Evolutionary conservation across 306 rosid species (phyloP).

Genomic region (Rosa persica): DNA sequence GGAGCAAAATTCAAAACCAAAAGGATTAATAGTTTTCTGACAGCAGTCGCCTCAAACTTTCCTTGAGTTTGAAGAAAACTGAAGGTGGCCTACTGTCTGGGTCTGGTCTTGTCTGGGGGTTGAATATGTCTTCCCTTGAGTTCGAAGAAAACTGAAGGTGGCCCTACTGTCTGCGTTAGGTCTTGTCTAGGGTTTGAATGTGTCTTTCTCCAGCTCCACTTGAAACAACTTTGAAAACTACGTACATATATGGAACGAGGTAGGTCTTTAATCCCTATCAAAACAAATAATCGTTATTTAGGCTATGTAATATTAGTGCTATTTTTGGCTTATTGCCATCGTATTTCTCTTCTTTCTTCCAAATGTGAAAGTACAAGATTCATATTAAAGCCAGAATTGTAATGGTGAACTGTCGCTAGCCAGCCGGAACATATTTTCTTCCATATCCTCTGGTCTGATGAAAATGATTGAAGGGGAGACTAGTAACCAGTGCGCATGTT

Average conservation of each 20-base stretch:
- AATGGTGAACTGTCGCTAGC: conserved; percentile 67
- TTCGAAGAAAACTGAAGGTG: conserved; percentile 41
- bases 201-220: conserved; percentile 78
- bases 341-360: not conserved
- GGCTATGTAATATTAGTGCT: not conserved
- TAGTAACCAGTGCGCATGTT: not conserved
- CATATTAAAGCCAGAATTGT: conserved; percentile 15
- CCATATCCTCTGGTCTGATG: conserved; percentile 26
- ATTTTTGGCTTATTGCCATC: not conserved
- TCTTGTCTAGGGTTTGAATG: not conserved
- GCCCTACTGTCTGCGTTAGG: conserved; percentile 5
- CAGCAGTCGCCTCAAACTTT: not conserved
- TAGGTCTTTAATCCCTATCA: conserved; percentile 42
- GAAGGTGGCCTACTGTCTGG: not conserved
- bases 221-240: conserved; percentile 61
- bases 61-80: conserved; percentile 58
- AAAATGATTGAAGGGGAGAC: conserved; percentile 63
- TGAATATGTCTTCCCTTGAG: conserved; percentile 57
- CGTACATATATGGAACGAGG: conserved; percentile 59
- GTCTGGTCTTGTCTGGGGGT: not conserved
- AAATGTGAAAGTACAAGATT: not conserved
- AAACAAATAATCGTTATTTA: not conserved
- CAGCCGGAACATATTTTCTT: conserved; percentile 34
- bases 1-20: not conserved
- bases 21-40: not conserved